phyloP scores from a whole-genome alignment of 805 yeast genomes.

The Cyberlindnera lachancei region DNA sequence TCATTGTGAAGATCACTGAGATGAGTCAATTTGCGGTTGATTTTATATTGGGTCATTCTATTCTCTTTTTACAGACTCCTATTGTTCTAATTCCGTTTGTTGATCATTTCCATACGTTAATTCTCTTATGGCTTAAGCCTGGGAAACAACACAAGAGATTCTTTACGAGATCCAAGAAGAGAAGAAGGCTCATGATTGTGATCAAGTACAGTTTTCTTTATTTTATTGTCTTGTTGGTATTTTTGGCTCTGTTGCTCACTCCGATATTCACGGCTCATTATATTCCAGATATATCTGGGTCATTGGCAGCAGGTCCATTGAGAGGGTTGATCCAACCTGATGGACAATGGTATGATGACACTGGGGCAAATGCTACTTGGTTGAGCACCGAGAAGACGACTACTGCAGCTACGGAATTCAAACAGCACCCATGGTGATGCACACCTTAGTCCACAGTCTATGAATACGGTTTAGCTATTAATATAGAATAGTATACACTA shows the following conservation, averaged over 20 bases:
- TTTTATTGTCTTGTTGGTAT: constrained; percentile 30
- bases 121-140: constrained; percentile 63
- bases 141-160: constrained; percentile 31
- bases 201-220: constrained; percentile 40
- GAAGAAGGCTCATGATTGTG: constrained; percentile 34
- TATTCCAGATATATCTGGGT: constrained; percentile 21
- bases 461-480: too few relatives aligned
- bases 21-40: constrained; percentile 64
- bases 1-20: constrained; percentile 54
- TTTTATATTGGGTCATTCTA: constrained; percentile 48
- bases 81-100: constrained; percentile 54
- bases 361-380: constrained; percentile 54
- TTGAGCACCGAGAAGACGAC: constrained; percentile 31
- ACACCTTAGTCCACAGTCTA: too few relatives aligned
- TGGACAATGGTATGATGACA: constrained; percentile 55
- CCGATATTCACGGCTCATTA: constrained; percentile 37
- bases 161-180: constrained; percentile 30
- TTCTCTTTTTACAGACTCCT: constrained; percentile 54
- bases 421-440: constrained; percentile 23
- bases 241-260: constrained; percentile 34
- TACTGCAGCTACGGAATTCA: constrained; percentile 27
- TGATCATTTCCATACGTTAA: constrained; percentile 59
- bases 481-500: too few relatives aligned
- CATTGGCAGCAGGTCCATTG: constrained; percentile 18
- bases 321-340: constrained; percentile 52